Percentiles rank a stretch among this genome's conserved stretches.
phyloP scores from a whole-genome alignment of 805 yeast genomes.

The Pichia occidentalis region DNA sequence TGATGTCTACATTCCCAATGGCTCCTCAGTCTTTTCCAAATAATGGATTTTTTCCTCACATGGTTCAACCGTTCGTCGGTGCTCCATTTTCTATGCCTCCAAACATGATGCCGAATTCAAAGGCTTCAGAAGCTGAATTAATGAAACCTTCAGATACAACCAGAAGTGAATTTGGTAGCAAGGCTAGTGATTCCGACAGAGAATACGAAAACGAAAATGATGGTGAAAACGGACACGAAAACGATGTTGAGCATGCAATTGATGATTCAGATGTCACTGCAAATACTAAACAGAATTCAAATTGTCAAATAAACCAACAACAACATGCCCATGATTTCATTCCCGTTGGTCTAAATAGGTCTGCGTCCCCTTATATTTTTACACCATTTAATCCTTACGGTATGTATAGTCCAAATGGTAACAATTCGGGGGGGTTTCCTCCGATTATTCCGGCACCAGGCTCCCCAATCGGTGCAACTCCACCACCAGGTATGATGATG shows the following conservation, averaged over 20 bases:
- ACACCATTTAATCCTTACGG: slow-evolving; percentile 47
- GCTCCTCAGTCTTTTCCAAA: slow-evolving; percentile 30
- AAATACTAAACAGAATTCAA: not conserved
- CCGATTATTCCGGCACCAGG: slow-evolving; percentile 17
- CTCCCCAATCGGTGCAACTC: slow-evolving; percentile 20
- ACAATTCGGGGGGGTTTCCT: slow-evolving; percentile 12
- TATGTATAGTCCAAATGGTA: slow-evolving; percentile 14
- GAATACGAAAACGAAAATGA: slow-evolving; percentile 1
- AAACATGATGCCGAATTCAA: slow-evolving; percentile 1
- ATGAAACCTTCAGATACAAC: slow-evolving; percentile 11
- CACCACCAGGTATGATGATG: slow-evolving; percentile 11
- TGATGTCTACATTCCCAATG: slow-evolving; percentile 25
- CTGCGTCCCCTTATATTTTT: slow-evolving; percentile 38
- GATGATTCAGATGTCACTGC: not conserved
- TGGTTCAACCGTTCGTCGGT: slow-evolving; percentile 30
- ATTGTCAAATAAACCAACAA: too few relatives aligned
- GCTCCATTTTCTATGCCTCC: slow-evolving; percentile 10
- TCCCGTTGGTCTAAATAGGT: slow-evolving; percentile 23
- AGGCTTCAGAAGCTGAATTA: slow-evolving; percentile 1
- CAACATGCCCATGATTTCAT: slow-evolving; percentile 13
- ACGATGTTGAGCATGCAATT: not conserved
- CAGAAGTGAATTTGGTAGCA: slow-evolving; percentile 9
- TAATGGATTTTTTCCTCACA: slow-evolving; percentile 30
- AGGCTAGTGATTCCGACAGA: slow-evolving; percentile 4
- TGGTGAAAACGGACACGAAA: not conserved